Base-by-base conservation (phyloP, 116 monocot species). In the Dioscorea cayenensis region DNA sequence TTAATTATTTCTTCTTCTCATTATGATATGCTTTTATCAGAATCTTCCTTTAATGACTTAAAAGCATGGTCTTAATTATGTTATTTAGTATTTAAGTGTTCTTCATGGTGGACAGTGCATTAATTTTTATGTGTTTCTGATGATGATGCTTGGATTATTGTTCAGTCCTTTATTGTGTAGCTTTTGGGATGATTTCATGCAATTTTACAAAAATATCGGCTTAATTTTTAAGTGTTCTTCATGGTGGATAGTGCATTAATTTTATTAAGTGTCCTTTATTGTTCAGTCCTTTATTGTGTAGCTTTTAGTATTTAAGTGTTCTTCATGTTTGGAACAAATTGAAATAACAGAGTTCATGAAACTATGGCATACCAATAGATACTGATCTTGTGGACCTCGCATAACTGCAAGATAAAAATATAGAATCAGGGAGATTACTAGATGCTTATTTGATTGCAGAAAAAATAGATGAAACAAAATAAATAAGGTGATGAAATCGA, bases 321-420 rank as follows among this genome's bases (percentile, higher is more conserved):
- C n/a, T n/a, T n/a, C n/a, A n/a, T n/a, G n/a, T n/a, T 5, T 43
- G 7, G 55, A 55, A 55, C 55, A 55, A 18, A 18, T 16, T 55
- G 55, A 55, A 18, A 5, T n/a, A 16, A 14, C 14, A n/a, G 55
- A 18, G 10, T 18, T n/a, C 12, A 12, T 43, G 43, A 43, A 55
- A 16, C 55, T 55, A 65, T 77, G 32, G 32, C 32, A 76, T 78
- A 87, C 87, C 90, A 27, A 90, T 84, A 4, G 94, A 94, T 6
- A 94, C 94, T 48, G 94, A 94, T 0, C 87, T 80, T 2, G 90
- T 94, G 77, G 90, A 94, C 43, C 94, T 79, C 3, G 94, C 94
- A 70, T 94, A 90, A 2, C 93, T 94, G 81, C 61, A 55, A 2
- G 4, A 16, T 18, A 55, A 55, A 32, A 16, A n/a, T 19, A 6